Evolutionary conservation across 495 filamentous ascomycete species (phyloP).

Genomic region (Aspergillus campestris): DNA sequence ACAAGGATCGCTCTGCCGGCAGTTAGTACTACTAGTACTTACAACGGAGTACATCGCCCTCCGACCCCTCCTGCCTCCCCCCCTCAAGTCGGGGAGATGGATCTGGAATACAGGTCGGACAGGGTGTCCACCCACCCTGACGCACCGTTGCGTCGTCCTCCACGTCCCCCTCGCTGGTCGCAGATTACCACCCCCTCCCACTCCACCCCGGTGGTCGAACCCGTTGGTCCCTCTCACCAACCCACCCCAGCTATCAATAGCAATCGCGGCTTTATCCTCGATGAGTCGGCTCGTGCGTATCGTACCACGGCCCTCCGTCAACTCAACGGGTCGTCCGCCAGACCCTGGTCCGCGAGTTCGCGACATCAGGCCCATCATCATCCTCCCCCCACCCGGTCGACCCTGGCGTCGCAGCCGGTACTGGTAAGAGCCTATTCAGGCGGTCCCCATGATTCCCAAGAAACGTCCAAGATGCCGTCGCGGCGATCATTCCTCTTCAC

Average conservation of each 20-base stretch:
- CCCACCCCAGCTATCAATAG: slow-evolving; percentile 15
- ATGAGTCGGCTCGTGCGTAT: slow-evolving; percentile 22
- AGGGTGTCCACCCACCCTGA: slow-evolving; percentile 20
- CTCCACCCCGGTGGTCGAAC: slow-evolving; percentile 13
- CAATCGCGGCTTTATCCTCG: slow-evolving; percentile 11
- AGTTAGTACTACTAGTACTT: no score
- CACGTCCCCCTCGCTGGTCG: slow-evolving; percentile 24
- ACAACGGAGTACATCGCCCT: no score
- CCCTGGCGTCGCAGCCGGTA: slow-evolving; percentile 32
- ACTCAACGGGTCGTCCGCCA: slow-evolving; percentile 16
- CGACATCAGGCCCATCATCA: slow-evolving; percentile 10
- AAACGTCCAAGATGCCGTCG: slow-evolving; percentile 23
- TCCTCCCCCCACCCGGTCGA: slow-evolving; percentile 10
- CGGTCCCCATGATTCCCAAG: slow-evolving; percentile 18
- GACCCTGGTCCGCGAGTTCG: slow-evolving; percentile 15
- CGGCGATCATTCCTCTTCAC: slow-evolving; percentile 27
- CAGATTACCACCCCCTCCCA: slow-evolving; percentile 19
- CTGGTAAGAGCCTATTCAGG: slow-evolving; percentile 38
- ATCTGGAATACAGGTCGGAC: slow-evolving; percentile 28
- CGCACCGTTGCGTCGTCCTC: slow-evolving; percentile 19
- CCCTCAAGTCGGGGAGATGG: no score
- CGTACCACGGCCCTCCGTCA: slow-evolving; percentile 25
- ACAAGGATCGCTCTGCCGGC: no score
- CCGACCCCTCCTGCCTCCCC: no score
- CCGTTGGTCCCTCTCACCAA: slow-evolving; percentile 15